Conservation (phyloP, 208 protist genomes). For the Trypanosoma conorhini region DNA sequence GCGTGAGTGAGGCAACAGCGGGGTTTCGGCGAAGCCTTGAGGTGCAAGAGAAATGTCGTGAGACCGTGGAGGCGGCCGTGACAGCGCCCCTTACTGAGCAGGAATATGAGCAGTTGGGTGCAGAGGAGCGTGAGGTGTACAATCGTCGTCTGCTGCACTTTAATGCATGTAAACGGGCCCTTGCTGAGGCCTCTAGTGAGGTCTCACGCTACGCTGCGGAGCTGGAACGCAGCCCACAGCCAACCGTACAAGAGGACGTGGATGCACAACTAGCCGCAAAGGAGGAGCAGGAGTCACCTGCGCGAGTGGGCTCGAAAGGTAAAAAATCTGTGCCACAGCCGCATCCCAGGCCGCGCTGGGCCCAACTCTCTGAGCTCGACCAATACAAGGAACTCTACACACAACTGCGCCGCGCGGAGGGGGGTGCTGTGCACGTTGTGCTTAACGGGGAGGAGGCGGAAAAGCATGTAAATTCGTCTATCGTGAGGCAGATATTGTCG, state of each 20-base stretch:
- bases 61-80: conserved; percentile 34
- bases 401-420: conserved; percentile 5
- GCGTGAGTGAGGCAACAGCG: conserved; percentile 58
- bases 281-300: conserved; percentile 28
- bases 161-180: conserved; percentile 73
- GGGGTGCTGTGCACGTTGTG: conserved; percentile 3
- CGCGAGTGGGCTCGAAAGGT: conserved; percentile 11
- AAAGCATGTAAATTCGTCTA: conserved; percentile 3
- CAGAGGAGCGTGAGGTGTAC: conserved; percentile 59
- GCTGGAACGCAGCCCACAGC: conserved; percentile 15
- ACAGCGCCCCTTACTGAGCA: conserved; percentile 64
- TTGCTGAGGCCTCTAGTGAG: conserved; percentile 37
- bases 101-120: conserved; percentile 62
- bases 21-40: conserved; percentile 49
- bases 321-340: conserved; percentile 24
- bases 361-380: conserved; percentile 21
- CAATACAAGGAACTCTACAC: conserved; percentile 29
- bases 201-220: conserved; percentile 33
- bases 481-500: background rate
- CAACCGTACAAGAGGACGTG: conserved; percentile 31
- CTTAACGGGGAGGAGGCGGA: conserved; percentile 18
- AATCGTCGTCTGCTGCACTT: conserved; percentile 75
- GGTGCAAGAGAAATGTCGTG: conserved; percentile 38
- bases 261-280: conserved; percentile 25
- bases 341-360: conserved; percentile 15